Evolutionary conservation across 371 early-diverging fungal genomes (phyloP), one percentile per base, ranked within the genome.

Genomic region (Mucor mucedo): DNA sequence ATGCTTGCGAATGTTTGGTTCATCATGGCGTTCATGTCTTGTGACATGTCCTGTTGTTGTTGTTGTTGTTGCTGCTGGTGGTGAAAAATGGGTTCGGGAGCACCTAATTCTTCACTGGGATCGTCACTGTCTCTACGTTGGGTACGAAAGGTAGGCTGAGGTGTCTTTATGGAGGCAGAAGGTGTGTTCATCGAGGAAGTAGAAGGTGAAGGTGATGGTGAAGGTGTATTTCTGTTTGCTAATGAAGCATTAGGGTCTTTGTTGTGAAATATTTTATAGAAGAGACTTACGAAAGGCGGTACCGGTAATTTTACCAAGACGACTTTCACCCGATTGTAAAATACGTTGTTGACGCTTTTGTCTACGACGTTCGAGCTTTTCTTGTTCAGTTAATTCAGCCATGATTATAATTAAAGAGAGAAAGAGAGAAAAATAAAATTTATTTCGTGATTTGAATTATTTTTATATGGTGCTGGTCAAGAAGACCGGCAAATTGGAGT

Each of bases 301-400:
- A 44, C 84, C 84, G 2, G 87, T 87, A 57, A 87, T 87, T 58
- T 80, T 81, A 70, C 69, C 79, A 57, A 88, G 67, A 42, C 88
- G 75, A 63, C 84, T 82, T 47, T 78, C 84, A 27, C 84, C 84
- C 16, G 83, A 75, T 7, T 84, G 79, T 42, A 86, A 73, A 57
- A 88, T 88, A 62, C 78, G 78, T 67, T 85, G 83, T 61, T 86
- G 85, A 11, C 88, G 75, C 48, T 81, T 80, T 63, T 84, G 84
- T 48, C 88, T 83, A 58, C 88, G 84, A 45, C 83, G 75, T 65
- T 85, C 83, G 11, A 73, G 62, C 55, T 87, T 85, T 67, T 83
- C 83, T 62, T 81, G 82, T 55, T 83, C 80, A 21, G 83, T 62
- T 75, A 82, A 66, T 68, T 73, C 77, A 58, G 63, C 58, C 77